phyloP scores from a whole-genome alignment of 2,329 filamentous ascomycete genomes.

The Aspergillus ochraceus region DNA sequence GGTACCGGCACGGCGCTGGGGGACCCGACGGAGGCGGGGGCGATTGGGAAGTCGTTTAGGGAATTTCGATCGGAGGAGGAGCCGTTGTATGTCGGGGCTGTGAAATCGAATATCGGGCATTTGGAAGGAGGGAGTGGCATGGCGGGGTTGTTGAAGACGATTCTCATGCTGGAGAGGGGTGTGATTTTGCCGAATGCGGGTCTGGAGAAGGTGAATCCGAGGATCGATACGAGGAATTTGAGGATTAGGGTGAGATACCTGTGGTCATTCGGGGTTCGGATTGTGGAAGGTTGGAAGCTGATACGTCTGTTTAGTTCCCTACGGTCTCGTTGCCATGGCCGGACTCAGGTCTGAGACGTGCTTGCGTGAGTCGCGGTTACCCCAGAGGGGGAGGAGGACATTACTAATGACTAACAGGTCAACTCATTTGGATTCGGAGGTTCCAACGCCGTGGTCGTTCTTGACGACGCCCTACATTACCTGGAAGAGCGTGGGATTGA shows the following conservation, averaged over 20 bases:
- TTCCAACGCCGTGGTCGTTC: slow-evolving; percentile 33
- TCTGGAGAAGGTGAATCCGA: slow-evolving; percentile 42
- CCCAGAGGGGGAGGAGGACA: too few relatives aligned
- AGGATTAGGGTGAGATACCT: slow-evolving; percentile 19
- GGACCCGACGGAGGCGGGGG: slow-evolving; percentile 18
- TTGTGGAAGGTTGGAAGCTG: slow-evolving; percentile 18
- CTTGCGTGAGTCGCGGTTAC: not conserved
- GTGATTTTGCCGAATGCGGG: slow-evolving; percentile 44
- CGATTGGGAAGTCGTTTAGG: slow-evolving; percentile 12
- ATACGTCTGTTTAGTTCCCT: not conserved
- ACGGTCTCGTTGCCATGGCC: slow-evolving; percentile 21
- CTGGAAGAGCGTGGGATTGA: not conserved
- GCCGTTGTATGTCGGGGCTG: slow-evolving; percentile 10
- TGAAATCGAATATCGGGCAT: slow-evolving; percentile 24
- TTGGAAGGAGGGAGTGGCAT: slow-evolving; percentile 38
- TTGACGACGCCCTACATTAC: slow-evolving; percentile 29
- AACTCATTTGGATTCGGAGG: slow-evolving; percentile 42
- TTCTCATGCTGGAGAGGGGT: slow-evolving; percentile 45
- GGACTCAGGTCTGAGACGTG: slow-evolving; percentile 21
- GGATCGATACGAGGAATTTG: slow-evolving; percentile 34
- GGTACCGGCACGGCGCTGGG: slow-evolving; percentile 30
- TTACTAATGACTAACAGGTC: slow-evolving; percentile 14
- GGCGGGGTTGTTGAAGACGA: slow-evolving; percentile 42
- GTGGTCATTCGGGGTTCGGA: too few relatives aligned
- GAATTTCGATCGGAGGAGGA: not conserved